Conservation (phyloP, 129 eudicot species). For the Pulicaria dysenterica region DNA sequence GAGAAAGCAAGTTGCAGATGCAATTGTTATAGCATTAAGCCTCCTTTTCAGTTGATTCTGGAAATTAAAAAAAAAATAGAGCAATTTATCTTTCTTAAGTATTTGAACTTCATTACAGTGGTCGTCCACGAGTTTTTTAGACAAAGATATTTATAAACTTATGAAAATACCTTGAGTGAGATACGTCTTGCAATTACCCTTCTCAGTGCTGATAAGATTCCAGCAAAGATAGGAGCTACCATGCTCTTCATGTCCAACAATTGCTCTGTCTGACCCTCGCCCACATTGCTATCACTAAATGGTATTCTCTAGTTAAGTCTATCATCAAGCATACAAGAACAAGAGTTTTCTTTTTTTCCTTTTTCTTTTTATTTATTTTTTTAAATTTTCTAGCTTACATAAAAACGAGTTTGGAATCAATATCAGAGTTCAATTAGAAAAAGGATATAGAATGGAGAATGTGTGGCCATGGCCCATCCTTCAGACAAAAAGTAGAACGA, state of each 20-base stretch:
- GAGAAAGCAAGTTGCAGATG: slow-evolving; percentile 93
- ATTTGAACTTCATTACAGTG: slow-evolving; percentile 21
- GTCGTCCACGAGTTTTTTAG: background rate
- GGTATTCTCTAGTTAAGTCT: slow-evolving; percentile 72
- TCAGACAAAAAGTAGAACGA: slow-evolving; percentile 88
- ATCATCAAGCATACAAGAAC: slow-evolving; percentile 11
- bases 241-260: slow-evolving; percentile 62
- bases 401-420: background rate
- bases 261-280: slow-evolving; percentile 50
- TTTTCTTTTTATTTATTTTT: too few relatives aligned
- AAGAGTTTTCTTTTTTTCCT: too few relatives aligned
- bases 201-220: slow-evolving; percentile 89
- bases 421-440: slow-evolving; percentile 1
- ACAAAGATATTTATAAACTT: background rate
- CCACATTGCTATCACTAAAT: slow-evolving; percentile 47
- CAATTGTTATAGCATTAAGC: slow-evolving; percentile 85
- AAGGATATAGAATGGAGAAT: slow-evolving; percentile 91
- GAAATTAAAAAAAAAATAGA: slow-evolving; percentile 6
- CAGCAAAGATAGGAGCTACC: slow-evolving; percentile 85
- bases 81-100: background rate
- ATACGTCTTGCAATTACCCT: slow-evolving; percentile 87
- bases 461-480: slow-evolving; percentile 91
- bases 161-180: slow-evolving; percentile 74
- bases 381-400: background rate
- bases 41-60: slow-evolving; percentile 93